These are phyloP conservation scores for Rosa hybrid DNA, from an alignment of 331 rosid genomes.

Conservation along the genomic window DNA sequence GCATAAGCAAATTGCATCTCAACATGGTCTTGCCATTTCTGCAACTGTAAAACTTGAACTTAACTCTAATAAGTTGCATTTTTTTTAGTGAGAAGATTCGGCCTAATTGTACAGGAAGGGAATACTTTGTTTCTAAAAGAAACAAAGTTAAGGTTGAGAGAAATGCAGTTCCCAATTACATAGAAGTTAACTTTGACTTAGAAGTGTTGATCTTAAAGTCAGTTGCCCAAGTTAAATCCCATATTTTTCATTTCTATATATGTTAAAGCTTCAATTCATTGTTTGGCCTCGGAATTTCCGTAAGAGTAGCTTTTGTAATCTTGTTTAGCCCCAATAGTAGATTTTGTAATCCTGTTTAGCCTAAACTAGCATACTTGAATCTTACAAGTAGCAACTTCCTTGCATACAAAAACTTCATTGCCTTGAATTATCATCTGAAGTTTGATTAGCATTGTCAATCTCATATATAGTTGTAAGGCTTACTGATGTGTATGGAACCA, in stretches of 20 bases:
- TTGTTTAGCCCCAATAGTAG: background rate
- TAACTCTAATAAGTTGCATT: background rate
- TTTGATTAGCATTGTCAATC: background rate
- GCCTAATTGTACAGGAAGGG: background rate
- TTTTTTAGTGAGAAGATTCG: background rate
- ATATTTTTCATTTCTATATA: background rate
- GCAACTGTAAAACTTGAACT: background rate
- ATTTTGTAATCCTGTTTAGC: background rate
- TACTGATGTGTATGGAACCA: background rate
- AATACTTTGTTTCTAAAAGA: background rate
- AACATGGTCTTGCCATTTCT: background rate
- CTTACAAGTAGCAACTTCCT: slow-evolving; percentile 12
- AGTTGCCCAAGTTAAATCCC: background rate
- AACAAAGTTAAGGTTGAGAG: background rate
- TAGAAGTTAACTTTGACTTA: background rate
- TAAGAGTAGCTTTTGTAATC: slow-evolving; percentile 1
- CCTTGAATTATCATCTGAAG: background rate
- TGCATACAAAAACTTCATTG: background rate
- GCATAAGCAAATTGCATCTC: background rate
- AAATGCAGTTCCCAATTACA: background rate
- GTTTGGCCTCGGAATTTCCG: background rate
- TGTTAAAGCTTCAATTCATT: slow-evolving; percentile 2
- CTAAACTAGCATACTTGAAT: slow-evolving; percentile 1
- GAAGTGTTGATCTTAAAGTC: background rate
- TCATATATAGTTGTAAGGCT: background rate